phyloP scores from a whole-genome alignment of 805 yeast species.

The Starmerella cellae region DNA sequence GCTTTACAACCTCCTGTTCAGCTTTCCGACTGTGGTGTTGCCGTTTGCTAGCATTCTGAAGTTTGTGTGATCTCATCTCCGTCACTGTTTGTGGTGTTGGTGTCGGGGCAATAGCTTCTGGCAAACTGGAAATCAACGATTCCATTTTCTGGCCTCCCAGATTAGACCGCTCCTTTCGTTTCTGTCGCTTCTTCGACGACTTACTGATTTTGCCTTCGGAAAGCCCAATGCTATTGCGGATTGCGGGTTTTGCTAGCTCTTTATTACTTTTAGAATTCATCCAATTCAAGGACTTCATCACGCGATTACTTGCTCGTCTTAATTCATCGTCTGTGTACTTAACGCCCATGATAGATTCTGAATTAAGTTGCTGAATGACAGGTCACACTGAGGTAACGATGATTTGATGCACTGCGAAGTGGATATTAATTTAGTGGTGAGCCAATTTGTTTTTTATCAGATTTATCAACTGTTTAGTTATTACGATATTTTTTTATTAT shows the following conservation, averaged over 20 bases:
- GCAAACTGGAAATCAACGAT: conserved; percentile 14
- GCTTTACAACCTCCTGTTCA: conserved; percentile 15
- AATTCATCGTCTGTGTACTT: conserved; percentile 21
- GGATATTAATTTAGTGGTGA: too few species aligned
- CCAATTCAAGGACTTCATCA: conserved; percentile 21
- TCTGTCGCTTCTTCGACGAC: conserved; percentile 18
- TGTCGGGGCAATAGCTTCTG: conserved; percentile 7
- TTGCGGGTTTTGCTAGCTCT: conserved; percentile 16
- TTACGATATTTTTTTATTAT: too few species aligned
- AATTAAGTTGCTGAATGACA: too few species aligned
- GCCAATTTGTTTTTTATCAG: too few species aligned
- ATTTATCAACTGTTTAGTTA: too few species aligned
- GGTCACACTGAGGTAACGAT: too few species aligned
- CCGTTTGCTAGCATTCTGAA: conserved; percentile 5
- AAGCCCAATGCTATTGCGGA: conserved; percentile 18
- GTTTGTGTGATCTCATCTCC: conserved; percentile 10
- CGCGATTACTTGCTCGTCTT: conserved; percentile 19
- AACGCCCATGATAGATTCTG: conserved; percentile 8
- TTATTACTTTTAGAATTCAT: conserved; percentile 12
- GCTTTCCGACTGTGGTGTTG: conserved; percentile 18
- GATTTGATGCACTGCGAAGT: too few species aligned
- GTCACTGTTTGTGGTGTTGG: conserved; percentile 7
- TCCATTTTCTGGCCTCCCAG: conserved; percentile 21
- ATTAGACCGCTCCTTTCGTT: conserved; percentile 17
- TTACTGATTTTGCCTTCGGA: conserved; percentile 16